Evolutionary conservation across 2,329 filamentous ascomycete species (phyloP), one percentile per base, ranked within the genome.

Genomic region (Raffaelea albimanens): DNA sequence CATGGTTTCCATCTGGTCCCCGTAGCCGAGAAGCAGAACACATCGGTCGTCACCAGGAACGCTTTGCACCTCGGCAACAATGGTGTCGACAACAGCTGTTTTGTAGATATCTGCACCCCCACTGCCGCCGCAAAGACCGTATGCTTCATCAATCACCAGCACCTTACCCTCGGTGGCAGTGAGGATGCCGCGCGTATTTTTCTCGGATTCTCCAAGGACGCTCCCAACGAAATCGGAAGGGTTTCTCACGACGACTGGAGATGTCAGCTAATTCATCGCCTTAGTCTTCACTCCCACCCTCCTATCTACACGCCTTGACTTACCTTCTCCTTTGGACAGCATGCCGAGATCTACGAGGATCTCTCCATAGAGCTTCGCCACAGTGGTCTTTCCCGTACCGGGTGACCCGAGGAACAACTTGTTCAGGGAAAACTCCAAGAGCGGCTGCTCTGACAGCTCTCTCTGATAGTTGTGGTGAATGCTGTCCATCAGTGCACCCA

Each of bases 91-190:
- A 1, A 87, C 82, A 0, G 78, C 82, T 0, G 69, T 73, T 58
- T 78, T 83, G 64, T 65, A 88, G 0, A 63, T 59, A 14, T 67
- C 65, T 0, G 49, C 65, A n/a, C 55, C 56, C 0, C 58, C 60
- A 2, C 60, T 59, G 0, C 66, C 67, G 1, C 64, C 61, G 41
- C 71, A 75, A 0, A 91, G 68, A 31, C 80, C 78, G 53, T 91
- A 90, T 0, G 85, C 85, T 58, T 93, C 86, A 52, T 91, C 86
- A 3, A 91, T 88, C 14, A 91, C 76, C 0, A 91, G 71, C 0
- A 90, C 83, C 53, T 90, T 91, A 0, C 87, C 86, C 0, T 73
- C 53, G 0, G 82, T 80, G 0, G 79, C 66, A 0, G 75, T 77
- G 0, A 91, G 68, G 7, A 90, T 88, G 0, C 69, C 80, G 53